Evolutionary conservation across 495 filamentous ascomycete species (phyloP), one percentile per base, ranked within the genome.

Genomic region (Talaromyces adpressus): DNA sequence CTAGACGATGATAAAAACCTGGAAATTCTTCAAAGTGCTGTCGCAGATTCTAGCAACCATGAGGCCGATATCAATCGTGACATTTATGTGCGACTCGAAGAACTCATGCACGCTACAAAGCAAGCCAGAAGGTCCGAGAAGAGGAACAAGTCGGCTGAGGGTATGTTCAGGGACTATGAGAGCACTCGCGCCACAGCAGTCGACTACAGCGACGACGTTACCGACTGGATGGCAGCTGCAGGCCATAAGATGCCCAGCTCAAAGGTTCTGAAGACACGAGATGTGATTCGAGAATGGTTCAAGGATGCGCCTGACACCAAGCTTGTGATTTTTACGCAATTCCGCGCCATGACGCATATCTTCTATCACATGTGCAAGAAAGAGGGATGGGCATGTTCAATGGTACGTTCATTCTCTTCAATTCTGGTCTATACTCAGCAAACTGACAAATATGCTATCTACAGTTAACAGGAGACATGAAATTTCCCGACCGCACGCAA

Each of bases 251-350:
- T 72, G 62, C 70, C 71, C 0, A 62, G 70, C 18, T 65, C 75
- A 0, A 77, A 79, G 49, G 57, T 75, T 8, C 69, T 52, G 0
- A 65, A 66, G 16, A 67, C 73, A n/a, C 64, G 66, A 4, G 67
- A 73, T 2, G 66, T 73, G 0, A 63, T 82, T 6, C 41, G 65
- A 16, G 20, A 66, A 1, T 81, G 80, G 71, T 59, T 82, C 0
- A 23, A 64, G 5, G 66, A 73, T 0, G 72, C 75, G 2, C 59
- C 69, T 3, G 67, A 68, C 0, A 68, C 66, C 14, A 77, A 79
- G 59, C 68, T 84, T 4, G 76, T 81, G 0, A 61, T 82, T 9
- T 82, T 81, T 61, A 73, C 66, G 2, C 70, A 80, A 9, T 82
- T 76, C 14, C 56, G 71, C 0, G 54, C 66, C 30, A 74, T 73